A percentile compares a stretch with the other conserved stretches of the same genome.
Conservation (phyloP, 805 yeast species). For the Ogataea allantospora region DNA sequence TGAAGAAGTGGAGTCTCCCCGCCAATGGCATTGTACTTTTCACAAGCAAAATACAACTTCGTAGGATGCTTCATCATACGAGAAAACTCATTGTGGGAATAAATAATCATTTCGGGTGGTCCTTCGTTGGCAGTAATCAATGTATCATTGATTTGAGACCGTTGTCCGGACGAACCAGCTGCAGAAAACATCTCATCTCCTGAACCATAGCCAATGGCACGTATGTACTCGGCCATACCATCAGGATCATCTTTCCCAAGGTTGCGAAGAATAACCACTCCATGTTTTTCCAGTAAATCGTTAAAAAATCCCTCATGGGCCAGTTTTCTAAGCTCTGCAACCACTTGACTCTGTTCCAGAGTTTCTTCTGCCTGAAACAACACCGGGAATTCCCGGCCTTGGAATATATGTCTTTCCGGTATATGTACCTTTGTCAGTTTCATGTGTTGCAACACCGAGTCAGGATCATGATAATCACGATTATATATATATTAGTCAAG, state of each 20-base stretch:
- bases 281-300: slow-evolving; percentile 24
- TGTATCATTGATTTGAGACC: slow-evolving; percentile 25
- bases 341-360: not conserved
- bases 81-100: slow-evolving; percentile 37
- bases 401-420: not conserved
- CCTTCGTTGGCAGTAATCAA: slow-evolving; percentile 36
- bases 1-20: slow-evolving; percentile 38
- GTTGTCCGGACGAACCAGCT: slow-evolving; percentile 29
- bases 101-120: slow-evolving; percentile 23
- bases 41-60: slow-evolving; percentile 27
- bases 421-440: not conserved
- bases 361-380: not conserved
- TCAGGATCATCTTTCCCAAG: slow-evolving; percentile 23
- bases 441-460: not conserved
- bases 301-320: slow-evolving; percentile 26
- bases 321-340: slow-evolving; percentile 12
- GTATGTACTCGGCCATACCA: slow-evolving; percentile 19
- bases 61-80: slow-evolving; percentile 32
- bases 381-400: not conserved
- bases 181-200: slow-evolving; percentile 28
- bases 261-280: slow-evolving; percentile 31
- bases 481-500: no score
- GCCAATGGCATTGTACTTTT: slow-evolving; percentile 25
- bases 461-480: no score
- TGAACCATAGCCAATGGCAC: slow-evolving; percentile 22